Evolutionary conservation across 1,139 yeast species (phyloP), one percentile per base, ranked within the genome.

Genomic region (Casaregolazyma lundiana): DNA sequence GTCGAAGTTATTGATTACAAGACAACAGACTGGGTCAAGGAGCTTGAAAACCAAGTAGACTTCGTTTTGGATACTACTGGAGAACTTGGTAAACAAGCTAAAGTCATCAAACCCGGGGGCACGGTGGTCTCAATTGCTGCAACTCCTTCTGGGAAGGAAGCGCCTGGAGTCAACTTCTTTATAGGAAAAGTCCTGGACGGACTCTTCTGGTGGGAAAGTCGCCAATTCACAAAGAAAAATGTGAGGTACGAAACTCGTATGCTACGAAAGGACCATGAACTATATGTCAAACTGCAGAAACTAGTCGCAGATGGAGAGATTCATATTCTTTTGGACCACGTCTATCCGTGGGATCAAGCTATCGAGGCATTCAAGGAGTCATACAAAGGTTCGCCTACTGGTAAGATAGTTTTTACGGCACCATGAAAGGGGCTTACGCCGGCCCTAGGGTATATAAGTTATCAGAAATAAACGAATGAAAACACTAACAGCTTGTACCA

Each of bases 51-150:
- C 11, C 11, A 18, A 16, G 40, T 46, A n/a, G 49, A 44, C 34
- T 40, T 35, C 26, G 35, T 46, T 22, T 29, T 46, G 7, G 49
- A 46, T 22, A 46, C 49, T 18, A 46, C 47, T 2, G 49, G 47
- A 8, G 49, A 46, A 16, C 17, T 46, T 6, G 29, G 13, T 8
- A 44, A 44, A n/a, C 47, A 44, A 34, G 47, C 47, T 19, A 44
- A 30, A 15, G 36, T 44, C 9, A 38, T 46, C 16, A 34, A 40
- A 22, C 38, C 32, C 13, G 17, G 20, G 16, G 44, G 44, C 17
- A n/a, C 35, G 8, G 39, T 46, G 21, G 17, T 37, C 9, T 32
- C 41, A 21, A 40, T 46, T 44, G 44, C 49, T 9, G 44, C 49
- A 5, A 35, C 22, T 6, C 49, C 47, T 5, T 17, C 29, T 16